Evolutionary conservation across 2,329 filamentous ascomycete species (phyloP).

Genomic region (Drechmeria coniospora): DNA sequence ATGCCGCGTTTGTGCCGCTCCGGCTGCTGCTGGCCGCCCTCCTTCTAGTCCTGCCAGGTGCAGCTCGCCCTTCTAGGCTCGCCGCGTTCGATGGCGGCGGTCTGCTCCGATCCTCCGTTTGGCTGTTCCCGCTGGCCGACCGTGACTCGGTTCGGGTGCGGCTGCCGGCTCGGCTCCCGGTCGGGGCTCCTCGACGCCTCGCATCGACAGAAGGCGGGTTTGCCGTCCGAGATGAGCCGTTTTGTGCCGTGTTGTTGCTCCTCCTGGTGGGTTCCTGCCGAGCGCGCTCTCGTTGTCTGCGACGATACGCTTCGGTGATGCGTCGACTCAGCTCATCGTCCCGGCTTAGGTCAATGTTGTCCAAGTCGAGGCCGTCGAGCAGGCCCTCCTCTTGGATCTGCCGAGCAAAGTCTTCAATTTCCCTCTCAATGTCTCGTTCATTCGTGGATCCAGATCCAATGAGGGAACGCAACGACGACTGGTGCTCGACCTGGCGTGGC

Average conservation of each 20-base stretch:
- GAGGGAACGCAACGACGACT: constrained; percentile 73
- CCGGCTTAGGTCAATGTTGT: constrained; percentile 68
- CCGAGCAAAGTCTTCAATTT: constrained; percentile 78
- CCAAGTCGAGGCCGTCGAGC: constrained; percentile 74
- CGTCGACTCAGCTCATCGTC: constrained; percentile 83
- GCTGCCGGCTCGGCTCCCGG: constrained; percentile 12
- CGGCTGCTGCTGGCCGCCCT: constrained; percentile 39
- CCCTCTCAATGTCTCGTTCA: constrained; percentile 64
- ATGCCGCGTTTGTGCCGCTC: constrained; percentile 34
- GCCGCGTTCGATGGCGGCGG: constrained; percentile 24
- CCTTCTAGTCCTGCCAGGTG: constrained; percentile 20
- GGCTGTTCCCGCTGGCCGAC: constrained; percentile 26
- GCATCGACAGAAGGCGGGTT: constrained; percentile 10
- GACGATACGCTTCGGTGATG: constrained; percentile 76
- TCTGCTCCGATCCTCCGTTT: constrained; percentile 32
- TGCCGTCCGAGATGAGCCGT: constrained; percentile 18
- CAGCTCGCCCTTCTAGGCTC: constrained; percentile 16
- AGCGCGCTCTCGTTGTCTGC: constrained; percentile 52
- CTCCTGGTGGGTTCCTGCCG: constrained; percentile 31
- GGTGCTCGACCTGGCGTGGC: constrained; percentile 68
- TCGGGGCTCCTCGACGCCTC: constrained; percentile 13
- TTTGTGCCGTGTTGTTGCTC: constrained; percentile 20
- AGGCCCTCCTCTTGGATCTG: constrained; percentile 82
- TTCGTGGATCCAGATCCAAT: constrained; percentile 68
- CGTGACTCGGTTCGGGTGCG: constrained; percentile 28